Evolutionary conservation across 495 filamentous ascomycete genomes (phyloP).

Genomic region (Collariella sp.): DNA sequence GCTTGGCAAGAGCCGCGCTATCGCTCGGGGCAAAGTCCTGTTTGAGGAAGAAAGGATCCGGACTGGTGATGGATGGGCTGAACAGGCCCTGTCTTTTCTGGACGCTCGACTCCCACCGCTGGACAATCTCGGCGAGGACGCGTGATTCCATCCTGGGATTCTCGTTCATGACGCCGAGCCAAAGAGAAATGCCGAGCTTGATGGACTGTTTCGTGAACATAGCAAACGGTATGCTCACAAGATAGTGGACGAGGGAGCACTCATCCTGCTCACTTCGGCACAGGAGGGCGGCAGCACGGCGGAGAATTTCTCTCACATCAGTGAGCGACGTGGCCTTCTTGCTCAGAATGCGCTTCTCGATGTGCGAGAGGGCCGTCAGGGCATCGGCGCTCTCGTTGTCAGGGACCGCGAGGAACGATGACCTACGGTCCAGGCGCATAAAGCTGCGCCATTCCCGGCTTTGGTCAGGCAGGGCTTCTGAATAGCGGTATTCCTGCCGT

Average conservation of each 20-base stretch:
- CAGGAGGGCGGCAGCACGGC: conserved; percentile 74
- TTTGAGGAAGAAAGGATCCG: conserved; percentile 81
- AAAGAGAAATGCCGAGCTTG: conserved; percentile 88
- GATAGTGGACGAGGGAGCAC: conserved; percentile 67
- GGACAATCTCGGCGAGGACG: conserved; percentile 71
- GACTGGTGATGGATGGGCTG: conserved; percentile 61
- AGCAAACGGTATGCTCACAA: conserved; percentile 84
- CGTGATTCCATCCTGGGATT: conserved; percentile 80
- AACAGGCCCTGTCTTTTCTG: conserved; percentile 72
- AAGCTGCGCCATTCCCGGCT: conserved; percentile 53
- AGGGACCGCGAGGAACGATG: conserved; percentile 34
- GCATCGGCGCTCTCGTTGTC: conserved; percentile 47
- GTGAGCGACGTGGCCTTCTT: conserved; percentile 58
- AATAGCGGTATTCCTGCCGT: conserved; percentile 82
- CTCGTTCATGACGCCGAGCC: conserved; percentile 94
- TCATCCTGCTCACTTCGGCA: conserved; percentile 65
- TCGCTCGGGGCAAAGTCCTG: conserved; percentile 92
- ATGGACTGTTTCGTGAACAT: conserved; percentile 92
- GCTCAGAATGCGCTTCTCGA: conserved; percentile 58
- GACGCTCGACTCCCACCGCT: conserved; percentile 78
- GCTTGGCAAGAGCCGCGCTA: conserved; percentile 60
- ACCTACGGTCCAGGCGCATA: conserved; percentile 41
- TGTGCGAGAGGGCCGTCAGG: conserved; percentile 50
- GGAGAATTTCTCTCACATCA: conserved; percentile 70
- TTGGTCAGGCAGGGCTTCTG: conserved; percentile 58